phyloP scores from a whole-genome alignment of 352 stramenopile species.

The Pythium rhizo-oryzae region DNA sequence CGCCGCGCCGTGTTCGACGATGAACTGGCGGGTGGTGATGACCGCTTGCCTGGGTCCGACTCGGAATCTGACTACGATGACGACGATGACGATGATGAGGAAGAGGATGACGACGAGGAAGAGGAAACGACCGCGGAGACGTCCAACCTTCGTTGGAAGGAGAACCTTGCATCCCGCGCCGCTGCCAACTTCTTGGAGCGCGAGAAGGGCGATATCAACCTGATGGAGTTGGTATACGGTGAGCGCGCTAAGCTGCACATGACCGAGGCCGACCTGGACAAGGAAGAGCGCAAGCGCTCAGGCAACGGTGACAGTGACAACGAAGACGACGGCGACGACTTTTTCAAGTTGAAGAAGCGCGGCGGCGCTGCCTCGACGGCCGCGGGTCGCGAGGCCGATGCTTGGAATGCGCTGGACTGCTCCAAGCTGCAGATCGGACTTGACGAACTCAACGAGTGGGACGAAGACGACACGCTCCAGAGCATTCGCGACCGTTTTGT shows the following conservation, averaged over 20 bases:
- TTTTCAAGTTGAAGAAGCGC: constrained; percentile 80
- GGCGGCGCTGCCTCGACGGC: constrained; percentile 7
- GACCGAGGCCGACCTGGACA: constrained; percentile 71
- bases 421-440: constrained; percentile 74
- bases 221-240: constrained; percentile 93
- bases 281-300: constrained; percentile 41
- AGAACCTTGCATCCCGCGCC: constrained; percentile 83
- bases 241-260: constrained; percentile 82
- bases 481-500: constrained; percentile 95
- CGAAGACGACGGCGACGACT: constrained; percentile 66
- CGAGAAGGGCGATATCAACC: constrained; percentile 79
- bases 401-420: constrained; percentile 78
- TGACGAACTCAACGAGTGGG: constrained; percentile 80
- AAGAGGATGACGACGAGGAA: constrained; percentile 41
- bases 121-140: constrained; percentile 45
- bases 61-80: constrained; percentile 54
- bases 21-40: constrained; percentile 33
- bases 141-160: constrained; percentile 86
- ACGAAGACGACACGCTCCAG: constrained; percentile 71
- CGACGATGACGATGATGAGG: constrained; percentile 49
- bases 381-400: constrained; percentile 58
- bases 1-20: constrained; percentile 82
- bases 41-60: constrained; percentile 32
- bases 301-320: constrained; percentile 33
- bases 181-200: constrained; percentile 87